These are phyloP conservation scores for Aspergillus carlsbadensis DNA, from an alignment of 495 filamentous ascomycete genomes.

Conservation along the genomic window DNA sequence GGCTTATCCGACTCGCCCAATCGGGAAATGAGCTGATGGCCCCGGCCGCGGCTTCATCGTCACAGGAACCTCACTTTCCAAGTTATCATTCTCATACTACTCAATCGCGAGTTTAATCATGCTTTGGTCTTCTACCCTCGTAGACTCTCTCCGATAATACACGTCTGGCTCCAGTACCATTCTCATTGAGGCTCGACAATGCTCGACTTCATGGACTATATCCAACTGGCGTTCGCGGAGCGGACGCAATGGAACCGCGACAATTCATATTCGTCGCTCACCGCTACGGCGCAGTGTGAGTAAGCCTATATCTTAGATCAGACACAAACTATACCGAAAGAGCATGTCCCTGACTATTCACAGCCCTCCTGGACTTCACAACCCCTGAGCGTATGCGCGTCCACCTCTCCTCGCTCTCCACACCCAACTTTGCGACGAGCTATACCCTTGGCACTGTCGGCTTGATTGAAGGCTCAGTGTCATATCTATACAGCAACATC, in stretches of 20 bases:
- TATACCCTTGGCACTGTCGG: slow-evolving; percentile 84
- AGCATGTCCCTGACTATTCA: not conserved
- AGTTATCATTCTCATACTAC: not conserved
- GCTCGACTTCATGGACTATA: slow-evolving; percentile 98
- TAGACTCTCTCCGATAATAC: not conserved
- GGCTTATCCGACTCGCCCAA: slow-evolving; percentile 38
- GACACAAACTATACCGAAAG: not conserved
- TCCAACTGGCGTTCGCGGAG: slow-evolving; percentile 88
- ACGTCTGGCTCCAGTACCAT: not conserved
- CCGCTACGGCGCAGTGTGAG: slow-evolving; percentile 78
- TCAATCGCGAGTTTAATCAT: not conserved
- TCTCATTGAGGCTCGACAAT: slow-evolving; percentile 46
- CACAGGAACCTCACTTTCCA: not conserved
- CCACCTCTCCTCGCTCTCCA: slow-evolving; percentile 80
- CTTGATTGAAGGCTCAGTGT: slow-evolving; percentile 85
- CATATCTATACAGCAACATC: slow-evolving; percentile 84
- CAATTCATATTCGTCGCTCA: slow-evolving; percentile 88
- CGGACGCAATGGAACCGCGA: slow-evolving; percentile 87
- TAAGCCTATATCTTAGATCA: not conserved
- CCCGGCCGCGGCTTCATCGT: not conserved
- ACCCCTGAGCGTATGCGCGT: slow-evolving; percentile 78
- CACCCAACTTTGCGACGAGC: slow-evolving; percentile 86
- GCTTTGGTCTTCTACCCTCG: not conserved
- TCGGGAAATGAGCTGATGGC: slow-evolving; percentile 38
- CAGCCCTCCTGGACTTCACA: slow-evolving; percentile 80